Evolutionary conservation across 2,329 filamentous ascomycete species (phyloP).

Genomic region (Plenodomus lindquistii): DNA sequence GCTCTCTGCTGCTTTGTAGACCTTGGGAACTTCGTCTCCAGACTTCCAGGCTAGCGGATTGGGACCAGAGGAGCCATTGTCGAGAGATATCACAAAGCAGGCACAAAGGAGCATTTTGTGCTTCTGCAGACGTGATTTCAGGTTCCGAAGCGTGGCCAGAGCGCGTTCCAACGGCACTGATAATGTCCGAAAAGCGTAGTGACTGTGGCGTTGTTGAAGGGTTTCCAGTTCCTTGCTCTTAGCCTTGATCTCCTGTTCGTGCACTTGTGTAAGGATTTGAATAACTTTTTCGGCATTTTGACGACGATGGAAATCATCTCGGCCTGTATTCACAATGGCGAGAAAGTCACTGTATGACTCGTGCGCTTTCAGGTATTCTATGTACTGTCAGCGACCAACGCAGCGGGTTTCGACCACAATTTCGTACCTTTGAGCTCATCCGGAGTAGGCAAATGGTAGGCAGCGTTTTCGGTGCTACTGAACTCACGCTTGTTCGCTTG

Average conservation of each 20-base stretch:
- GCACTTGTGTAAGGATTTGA: conserved; percentile 13
- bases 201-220: not conserved
- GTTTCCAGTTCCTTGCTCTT: conserved; percentile 2
- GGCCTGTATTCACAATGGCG: conserved; percentile 19
- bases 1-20: not conserved
- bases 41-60: conserved; percentile 29
- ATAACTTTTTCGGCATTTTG: conserved; percentile 22
- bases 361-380: conserved; percentile 22
- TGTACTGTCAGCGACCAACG: too few species aligned
- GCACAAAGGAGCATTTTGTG: conserved; percentile 6
- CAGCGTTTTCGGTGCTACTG: conserved; percentile 1
- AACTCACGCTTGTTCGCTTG: too few species aligned
- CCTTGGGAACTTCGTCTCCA: conserved; percentile 23
- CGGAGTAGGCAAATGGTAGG: conserved; percentile 8
- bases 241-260: conserved; percentile 6
- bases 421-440: conserved; percentile 36
- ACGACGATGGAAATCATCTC: conserved; percentile 2
- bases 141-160: conserved; percentile 1
- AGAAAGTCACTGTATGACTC: conserved; percentile 36
- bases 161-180: conserved; percentile 1
- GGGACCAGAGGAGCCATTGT: not conserved
- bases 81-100: conserved; percentile 2
- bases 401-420: too few species aligned
- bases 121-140: conserved; percentile 1
- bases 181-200: not conserved